phyloP scores from a whole-genome alignment of 768 basidiomycete genomes.

The Amylocystis lapponica region DNA sequence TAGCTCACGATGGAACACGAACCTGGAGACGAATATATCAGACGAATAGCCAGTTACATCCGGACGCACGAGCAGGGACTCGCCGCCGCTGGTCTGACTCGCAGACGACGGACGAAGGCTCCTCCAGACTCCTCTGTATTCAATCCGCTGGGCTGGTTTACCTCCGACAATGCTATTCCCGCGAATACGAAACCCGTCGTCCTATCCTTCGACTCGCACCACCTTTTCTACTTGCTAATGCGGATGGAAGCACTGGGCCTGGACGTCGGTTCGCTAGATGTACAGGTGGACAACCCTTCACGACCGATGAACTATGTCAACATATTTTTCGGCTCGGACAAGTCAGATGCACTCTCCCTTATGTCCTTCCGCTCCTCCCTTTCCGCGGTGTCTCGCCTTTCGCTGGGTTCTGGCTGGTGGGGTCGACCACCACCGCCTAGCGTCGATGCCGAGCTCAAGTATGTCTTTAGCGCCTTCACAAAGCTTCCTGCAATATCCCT shows the following conservation, averaged over 20 bases:
- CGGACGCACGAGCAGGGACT: conserved; percentile 66
- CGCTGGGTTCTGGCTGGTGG: conserved; percentile 75
- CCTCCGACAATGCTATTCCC: conserved; percentile 26
- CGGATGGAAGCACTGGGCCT: conserved; percentile 79
- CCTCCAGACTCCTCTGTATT: conserved; percentile 32
- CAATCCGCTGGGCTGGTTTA: conserved; percentile 63
- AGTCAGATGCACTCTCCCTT: conserved; percentile 69
- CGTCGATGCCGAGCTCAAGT: conserved; percentile 74
- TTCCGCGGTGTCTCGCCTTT: conserved; percentile 70
- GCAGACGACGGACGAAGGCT: conserved; percentile 38
- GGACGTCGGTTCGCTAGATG: conserved; percentile 74
- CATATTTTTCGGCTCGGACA: conserved; percentile 48
- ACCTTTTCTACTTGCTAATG: conserved; percentile 84
- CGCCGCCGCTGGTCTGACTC: conserved; percentile 54
- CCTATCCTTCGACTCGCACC: conserved; percentile 71
- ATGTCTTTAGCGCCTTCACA: conserved; percentile 85
- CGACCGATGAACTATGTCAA: conserved; percentile 74
- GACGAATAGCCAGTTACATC: conserved; percentile 65
- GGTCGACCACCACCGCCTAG: conserved; percentile 47
- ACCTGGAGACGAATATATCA: conserved; percentile 71
- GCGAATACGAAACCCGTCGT: conserved; percentile 50
- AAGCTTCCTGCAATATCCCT: conserved; percentile 78
- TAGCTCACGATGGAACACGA: conserved; percentile 48
- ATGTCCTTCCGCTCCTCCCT: conserved; percentile 72
- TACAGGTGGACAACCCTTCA: conserved; percentile 64